A percentile compares a stretch with the other conserved stretches of the same genome.
phyloP scores from a whole-genome alignment of 2,329 filamentous ascomycete genomes.

The Microcyclosporella mali region DNA sequence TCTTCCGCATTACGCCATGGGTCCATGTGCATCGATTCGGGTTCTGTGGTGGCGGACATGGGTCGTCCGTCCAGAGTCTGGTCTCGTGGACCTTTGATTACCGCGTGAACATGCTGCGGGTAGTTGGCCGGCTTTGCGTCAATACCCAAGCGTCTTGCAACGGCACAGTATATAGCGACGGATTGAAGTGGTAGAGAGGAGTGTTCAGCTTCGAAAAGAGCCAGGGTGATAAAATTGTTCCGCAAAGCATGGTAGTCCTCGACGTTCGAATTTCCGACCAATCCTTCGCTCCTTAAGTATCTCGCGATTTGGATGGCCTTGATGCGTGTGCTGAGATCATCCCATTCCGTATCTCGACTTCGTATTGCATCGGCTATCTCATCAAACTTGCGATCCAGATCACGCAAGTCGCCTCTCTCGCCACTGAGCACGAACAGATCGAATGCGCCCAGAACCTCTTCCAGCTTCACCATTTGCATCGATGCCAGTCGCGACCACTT shows the following conservation, averaged over 20 bases:
- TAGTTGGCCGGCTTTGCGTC: slow-evolving; percentile 73
- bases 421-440: slow-evolving; percentile 82
- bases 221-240: slow-evolving; percentile 83
- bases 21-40: slow-evolving; percentile 63
- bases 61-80: slow-evolving; percentile 35
- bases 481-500: slow-evolving; percentile 61
- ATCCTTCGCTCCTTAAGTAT: slow-evolving; percentile 62
- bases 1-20: slow-evolving; percentile 68
- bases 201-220: slow-evolving; percentile 64
- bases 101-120: slow-evolving; percentile 77
- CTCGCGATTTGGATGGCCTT: slow-evolving; percentile 62
- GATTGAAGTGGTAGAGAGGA: slow-evolving; percentile 82
- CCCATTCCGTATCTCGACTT: slow-evolving; percentile 47
- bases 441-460: slow-evolving; percentile 72
- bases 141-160: slow-evolving; percentile 69
- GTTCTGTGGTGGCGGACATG: slow-evolving; percentile 19
- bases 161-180: slow-evolving; percentile 74
- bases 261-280: slow-evolving; percentile 57
- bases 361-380: slow-evolving; percentile 54
- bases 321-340: slow-evolving; percentile 54
- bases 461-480: slow-evolving; percentile 54
- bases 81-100: slow-evolving; percentile 56
- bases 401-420: slow-evolving; percentile 64
- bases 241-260: slow-evolving; percentile 71
- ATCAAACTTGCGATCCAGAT: slow-evolving; percentile 58